These are phyloP conservation scores for Ganoderma sp. DNA, from an alignment of 1,284 basidiomycete species.

Conservation along the genomic window DNA sequence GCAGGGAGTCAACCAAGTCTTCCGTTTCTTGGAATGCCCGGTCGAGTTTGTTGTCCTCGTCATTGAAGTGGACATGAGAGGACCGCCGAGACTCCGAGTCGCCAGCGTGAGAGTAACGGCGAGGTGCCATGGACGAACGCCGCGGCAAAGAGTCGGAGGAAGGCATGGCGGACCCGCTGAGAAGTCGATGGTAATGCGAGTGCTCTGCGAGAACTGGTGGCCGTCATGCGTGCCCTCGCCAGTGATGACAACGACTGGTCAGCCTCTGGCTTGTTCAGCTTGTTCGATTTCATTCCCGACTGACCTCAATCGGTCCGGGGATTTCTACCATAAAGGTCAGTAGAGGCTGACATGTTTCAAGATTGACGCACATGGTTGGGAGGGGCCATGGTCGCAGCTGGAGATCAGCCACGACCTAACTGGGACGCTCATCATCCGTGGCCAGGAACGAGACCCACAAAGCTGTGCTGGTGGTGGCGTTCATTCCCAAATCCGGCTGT, in stretches of 20 bases:
- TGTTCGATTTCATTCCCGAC: constrained; percentile 1
- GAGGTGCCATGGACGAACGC: constrained; percentile 22
- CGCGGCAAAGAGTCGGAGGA: constrained; percentile 29
- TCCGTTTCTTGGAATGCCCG: constrained; percentile 13
- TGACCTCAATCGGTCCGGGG: not conserved
- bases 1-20: constrained; percentile 13
- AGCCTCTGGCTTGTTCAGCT: constrained; percentile 2
- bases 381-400: not conserved
- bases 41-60: constrained; percentile 13
- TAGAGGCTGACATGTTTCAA: not conserved
- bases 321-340: not conserved
- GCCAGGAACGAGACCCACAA: not conserved
- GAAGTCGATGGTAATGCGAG: not conserved
- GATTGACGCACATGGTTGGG: not conserved
- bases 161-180: constrained; percentile 19
- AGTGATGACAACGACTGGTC: not conserved
- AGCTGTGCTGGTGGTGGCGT: constrained; percentile 12
- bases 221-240: not conserved
- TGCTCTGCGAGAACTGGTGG: not conserved
- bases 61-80: constrained; percentile 35
- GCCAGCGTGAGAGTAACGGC: constrained; percentile 7
- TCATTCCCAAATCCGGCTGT: constrained; percentile 8
- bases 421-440: not conserved
- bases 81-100: constrained; percentile 15
- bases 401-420: not conserved